Evolutionary conservation across 352 stramenopile species (phyloP).

Genomic region (Globisporangium nunn): DNA sequence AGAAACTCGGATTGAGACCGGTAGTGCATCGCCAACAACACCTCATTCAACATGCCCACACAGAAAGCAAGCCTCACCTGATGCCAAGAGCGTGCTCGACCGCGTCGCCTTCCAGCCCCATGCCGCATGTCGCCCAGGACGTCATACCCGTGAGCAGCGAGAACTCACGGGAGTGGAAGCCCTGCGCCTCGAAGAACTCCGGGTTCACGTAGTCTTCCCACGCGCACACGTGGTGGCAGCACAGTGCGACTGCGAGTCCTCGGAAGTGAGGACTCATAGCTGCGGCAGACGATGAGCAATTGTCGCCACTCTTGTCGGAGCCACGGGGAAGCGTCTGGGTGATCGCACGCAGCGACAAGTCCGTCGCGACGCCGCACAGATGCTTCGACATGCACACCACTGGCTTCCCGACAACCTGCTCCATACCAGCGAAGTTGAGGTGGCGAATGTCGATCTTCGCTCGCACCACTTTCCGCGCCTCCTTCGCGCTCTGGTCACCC

Average conservation of each 20-base stretch:
- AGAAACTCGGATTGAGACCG: not conserved
- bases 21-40: not conserved
- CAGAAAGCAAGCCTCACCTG: conserved; percentile 21
- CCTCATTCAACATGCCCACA: not conserved
- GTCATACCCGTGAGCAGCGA: conserved; percentile 57
- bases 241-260: conserved; percentile 66
- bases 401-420: conserved; percentile 31
- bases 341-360: conserved; percentile 69
- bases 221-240: conserved; percentile 70
- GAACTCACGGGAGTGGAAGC: conserved; percentile 56
- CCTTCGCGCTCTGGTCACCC: not conserved
- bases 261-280: conserved; percentile 31
- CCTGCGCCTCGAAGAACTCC: conserved; percentile 44
- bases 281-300: not conserved
- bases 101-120: conserved; percentile 52
- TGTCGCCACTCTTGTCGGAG: not conserved
- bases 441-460: conserved; percentile 85
- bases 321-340: conserved; percentile 35
- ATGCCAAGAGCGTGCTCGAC: conserved; percentile 68
- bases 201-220: conserved; percentile 76
- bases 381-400: conserved; percentile 86
- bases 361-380: conserved; percentile 74
- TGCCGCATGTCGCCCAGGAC: conserved; percentile 75
- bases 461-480: conserved; percentile 26
- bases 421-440: conserved; percentile 65